Evolutionary conservation across 1,139 yeast species (phyloP), one percentile per base, ranked within the genome.

Genomic region (Suhomyces ambrosiae): DNA sequence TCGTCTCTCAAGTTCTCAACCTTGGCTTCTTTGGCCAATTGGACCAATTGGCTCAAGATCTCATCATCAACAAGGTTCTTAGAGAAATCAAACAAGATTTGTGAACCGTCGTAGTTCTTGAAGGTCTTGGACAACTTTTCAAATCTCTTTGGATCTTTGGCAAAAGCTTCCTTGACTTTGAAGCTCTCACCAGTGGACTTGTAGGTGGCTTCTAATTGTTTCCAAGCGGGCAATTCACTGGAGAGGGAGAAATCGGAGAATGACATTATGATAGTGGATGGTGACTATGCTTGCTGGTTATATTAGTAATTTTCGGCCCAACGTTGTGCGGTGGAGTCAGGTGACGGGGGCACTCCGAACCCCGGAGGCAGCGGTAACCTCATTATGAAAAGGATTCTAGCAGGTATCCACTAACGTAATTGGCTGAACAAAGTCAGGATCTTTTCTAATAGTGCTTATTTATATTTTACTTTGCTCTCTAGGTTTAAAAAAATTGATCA

Each of bases 11-110:
- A 80, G 44, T 75, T 66, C 62, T 88, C 95, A 49, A 92, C 90
- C 43, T 82, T 79, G 50, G 97, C 90, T 66, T 92, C 95, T 63
- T 82, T 81, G 53, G 97, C 97, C 60, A 92, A 79, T 59, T 80
- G 75, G 48, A 87, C 48, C 62, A 92, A 78, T 41, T 80, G 67
- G 25, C 66, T 54, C 53, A 86, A 65, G 58, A 90, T 80, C 58
- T 87, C 90, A 52, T 89, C 96, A 62, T 89, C 84, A 58, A 92
- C 71, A 63, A 92, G 76, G 71, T 92, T 92, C 76, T 92, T 92
- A 55, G 96, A 87, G 76, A 83, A 92, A 65, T 92, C 98, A 61
- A 90, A 92, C 56, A 92, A 72, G 56, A 92, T 86, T 70, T 89
- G 74, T 37, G 95, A 84, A 31, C 85, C 90, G 58, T 90, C 97